Evolutionary conservation across 73 alveolate species (phyloP).

Genomic region (Paraurostyla sp.): DNA sequence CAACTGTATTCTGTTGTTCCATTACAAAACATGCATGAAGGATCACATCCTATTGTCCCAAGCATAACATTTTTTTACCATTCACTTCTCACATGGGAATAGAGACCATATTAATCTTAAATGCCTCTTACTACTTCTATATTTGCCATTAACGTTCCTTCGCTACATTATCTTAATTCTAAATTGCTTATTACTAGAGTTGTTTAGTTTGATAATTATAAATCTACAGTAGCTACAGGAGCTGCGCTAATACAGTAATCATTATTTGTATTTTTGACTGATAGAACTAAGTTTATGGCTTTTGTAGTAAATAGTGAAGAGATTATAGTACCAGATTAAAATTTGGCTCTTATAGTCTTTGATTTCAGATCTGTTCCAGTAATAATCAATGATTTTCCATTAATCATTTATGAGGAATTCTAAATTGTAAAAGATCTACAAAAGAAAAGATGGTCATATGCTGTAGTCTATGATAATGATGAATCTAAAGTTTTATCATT

Average conservation of each 20-base stretch:
- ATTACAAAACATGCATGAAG: slow-evolving; percentile 55
- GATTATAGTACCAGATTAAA: neutral
- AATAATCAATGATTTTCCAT: slow-evolving; percentile 35
- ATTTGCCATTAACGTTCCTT: slow-evolving; percentile 64
- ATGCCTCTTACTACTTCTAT: slow-evolving; percentile 57
- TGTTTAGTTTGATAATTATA: neutral
- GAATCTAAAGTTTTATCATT: slow-evolving; percentile 45
- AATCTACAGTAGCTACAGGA: slow-evolving; percentile 65
- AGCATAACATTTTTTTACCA: slow-evolving; percentile 35
- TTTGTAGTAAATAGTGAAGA: slow-evolving; percentile 39
- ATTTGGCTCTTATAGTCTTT: slow-evolving; percentile 13
- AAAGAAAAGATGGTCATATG: slow-evolving; percentile 66
- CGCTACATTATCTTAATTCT: slow-evolving; percentile 65
- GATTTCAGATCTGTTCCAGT: slow-evolving; percentile 40
- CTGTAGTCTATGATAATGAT: slow-evolving; percentile 28
- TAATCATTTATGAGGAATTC: neutral
- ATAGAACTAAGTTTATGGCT: neutral
- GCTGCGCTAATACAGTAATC: slow-evolving; percentile 18
- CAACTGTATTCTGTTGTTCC: slow-evolving; percentile 56
- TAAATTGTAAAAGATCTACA: slow-evolving; percentile 56
- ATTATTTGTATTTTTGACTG: slow-evolving; percentile 30
- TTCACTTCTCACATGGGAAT: slow-evolving; percentile 63
- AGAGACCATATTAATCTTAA: slow-evolving; percentile 20
- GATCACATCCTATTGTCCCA: slow-evolving; percentile 66
- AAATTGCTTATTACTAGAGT: slow-evolving; percentile 34